Percentiles rank a stretch among this genome's conserved stretches.
phyloP scores from a whole-genome alignment of 2,329 filamentous ascomycete species.

The Furcasterigmium sp. region DNA sequence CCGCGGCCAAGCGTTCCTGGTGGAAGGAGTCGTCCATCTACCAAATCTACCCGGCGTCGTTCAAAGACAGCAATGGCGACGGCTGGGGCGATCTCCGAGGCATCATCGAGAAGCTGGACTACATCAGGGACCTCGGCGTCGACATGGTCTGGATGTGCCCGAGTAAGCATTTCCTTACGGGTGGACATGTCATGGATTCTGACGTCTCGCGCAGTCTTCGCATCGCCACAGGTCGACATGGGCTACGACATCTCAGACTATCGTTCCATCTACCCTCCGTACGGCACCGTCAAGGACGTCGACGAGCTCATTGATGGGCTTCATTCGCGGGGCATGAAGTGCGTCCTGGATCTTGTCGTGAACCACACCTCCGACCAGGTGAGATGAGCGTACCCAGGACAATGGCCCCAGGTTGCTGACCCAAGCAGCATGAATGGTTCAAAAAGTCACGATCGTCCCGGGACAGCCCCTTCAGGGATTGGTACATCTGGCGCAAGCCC shows the following conservation, averaged over 20 bases:
- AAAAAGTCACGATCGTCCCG: constrained; percentile 53
- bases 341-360: constrained; percentile 67
- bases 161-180: constrained; percentile 21
- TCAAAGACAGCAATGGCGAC: constrained; percentile 49
- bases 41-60: constrained; percentile 52
- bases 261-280: constrained; percentile 52
- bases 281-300: constrained; percentile 29
- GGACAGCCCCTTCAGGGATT: constrained; percentile 55
- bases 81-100: constrained; percentile 48
- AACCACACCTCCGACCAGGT: constrained; percentile 71
- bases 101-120: constrained; percentile 48
- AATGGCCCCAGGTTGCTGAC: too few relatives aligned
- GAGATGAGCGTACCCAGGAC: too few relatives aligned
- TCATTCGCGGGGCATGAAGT: constrained; percentile 6
- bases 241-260: constrained; percentile 66
- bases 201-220: too few relatives aligned
- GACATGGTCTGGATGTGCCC: constrained; percentile 43
- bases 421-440: constrained; percentile 48
- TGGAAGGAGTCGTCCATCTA: constrained; percentile 51
- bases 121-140: constrained; percentile 42
- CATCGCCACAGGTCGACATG: constrained; percentile 47
- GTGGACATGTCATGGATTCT: too few relatives aligned
- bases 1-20: constrained; percentile 33
- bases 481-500: constrained; percentile 51
- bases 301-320: constrained; percentile 3